phyloP scores from a whole-genome alignment of 768 basidiomycete species.

The Macrolepiota albuminosa region DNA sequence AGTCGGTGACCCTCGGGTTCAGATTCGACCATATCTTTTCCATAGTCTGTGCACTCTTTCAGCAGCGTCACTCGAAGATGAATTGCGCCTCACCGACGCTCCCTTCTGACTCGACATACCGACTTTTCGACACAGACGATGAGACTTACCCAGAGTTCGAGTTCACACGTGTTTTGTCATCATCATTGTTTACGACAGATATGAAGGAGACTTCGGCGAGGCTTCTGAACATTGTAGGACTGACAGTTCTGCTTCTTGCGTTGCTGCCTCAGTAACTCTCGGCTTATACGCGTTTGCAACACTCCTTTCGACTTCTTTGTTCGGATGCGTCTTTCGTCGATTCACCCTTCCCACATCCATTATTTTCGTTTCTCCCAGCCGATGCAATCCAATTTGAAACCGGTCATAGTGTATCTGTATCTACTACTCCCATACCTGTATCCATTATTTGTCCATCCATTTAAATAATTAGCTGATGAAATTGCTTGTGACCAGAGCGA shows the following conservation, averaged over 20 bases:
- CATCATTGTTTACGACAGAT: constrained; percentile 6
- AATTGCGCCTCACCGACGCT: neutral
- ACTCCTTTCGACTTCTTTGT: neutral
- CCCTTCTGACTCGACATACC: neutral
- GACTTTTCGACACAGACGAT: constrained; percentile 7
- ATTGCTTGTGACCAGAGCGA: neutral
- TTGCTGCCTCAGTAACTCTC: constrained; percentile 6
- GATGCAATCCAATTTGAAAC: neutral
- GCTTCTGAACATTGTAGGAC: constrained; percentile 11
- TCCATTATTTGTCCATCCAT: neutral
- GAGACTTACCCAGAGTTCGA: constrained; percentile 12
- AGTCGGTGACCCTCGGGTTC: neutral
- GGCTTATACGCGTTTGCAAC: no score
- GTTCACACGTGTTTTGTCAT: constrained; percentile 3
- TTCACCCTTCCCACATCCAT: neutral
- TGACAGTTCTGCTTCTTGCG: constrained; percentile 13
- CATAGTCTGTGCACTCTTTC: neutral
- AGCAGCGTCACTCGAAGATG: neutral
- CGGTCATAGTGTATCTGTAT: neutral
- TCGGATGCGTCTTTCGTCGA: neutral
- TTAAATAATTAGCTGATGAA: neutral
- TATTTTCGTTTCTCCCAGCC: neutral
- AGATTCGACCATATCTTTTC: neutral
- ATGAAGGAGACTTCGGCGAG: constrained; percentile 8
- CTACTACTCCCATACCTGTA: neutral